Percentiles rank a stretch among this genome's conserved stretches.
Conservation (phyloP, 179 eudicot genomes). For the Nepenthes alata region DNA sequence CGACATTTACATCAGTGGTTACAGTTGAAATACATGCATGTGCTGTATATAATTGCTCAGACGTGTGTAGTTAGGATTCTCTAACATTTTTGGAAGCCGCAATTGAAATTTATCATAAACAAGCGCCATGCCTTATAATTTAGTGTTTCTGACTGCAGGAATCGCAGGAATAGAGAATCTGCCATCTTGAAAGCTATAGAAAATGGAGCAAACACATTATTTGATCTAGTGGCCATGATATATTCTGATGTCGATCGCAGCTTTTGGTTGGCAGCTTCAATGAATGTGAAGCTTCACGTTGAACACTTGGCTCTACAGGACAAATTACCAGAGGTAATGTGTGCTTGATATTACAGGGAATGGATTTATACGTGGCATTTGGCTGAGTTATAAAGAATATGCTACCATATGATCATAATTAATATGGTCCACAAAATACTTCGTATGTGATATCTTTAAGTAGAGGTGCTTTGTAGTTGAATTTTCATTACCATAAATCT, state of each 20-base stretch:
- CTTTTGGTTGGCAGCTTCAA: constrained; percentile 61
- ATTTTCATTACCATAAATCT: no score
- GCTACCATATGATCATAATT: not conserved
- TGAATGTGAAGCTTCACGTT: constrained; percentile 92
- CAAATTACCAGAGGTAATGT: constrained; percentile 71
- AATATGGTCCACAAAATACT: not conserved
- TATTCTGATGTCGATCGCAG: constrained; percentile 71
- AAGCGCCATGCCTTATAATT: not conserved
- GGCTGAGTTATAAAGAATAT: not conserved
- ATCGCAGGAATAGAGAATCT: constrained; percentile 80
- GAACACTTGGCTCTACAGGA: constrained; percentile 68
- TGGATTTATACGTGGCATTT: not conserved
- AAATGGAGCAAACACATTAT: constrained; percentile 59
- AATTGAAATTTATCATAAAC: not conserved
- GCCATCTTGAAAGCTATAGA: constrained; percentile 67
- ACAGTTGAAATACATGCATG: no score
- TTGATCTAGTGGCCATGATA: constrained; percentile 59
- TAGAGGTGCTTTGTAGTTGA: no score
- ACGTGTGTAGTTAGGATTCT: not conserved
- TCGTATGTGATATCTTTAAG: not conserved
- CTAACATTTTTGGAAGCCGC: not conserved
- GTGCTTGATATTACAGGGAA: not conserved
- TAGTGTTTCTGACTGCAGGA: constrained; percentile 32
- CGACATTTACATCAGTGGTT: no score
- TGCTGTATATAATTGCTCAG: no score